Evolutionary conservation across 2,329 filamentous ascomycete genomes (phyloP).

Genomic region (Fusarium sp.): DNA sequence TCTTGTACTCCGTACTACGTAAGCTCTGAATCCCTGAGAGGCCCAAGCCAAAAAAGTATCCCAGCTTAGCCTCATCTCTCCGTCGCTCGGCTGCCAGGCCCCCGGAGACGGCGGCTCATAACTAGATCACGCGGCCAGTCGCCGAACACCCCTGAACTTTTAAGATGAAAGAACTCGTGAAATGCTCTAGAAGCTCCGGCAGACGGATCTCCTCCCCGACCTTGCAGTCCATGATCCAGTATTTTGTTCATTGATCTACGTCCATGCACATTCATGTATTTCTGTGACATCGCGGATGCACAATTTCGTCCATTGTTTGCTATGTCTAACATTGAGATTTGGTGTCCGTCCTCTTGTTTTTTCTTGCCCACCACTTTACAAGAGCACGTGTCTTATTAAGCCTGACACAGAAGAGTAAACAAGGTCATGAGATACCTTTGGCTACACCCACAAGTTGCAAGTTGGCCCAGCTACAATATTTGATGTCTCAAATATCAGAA

Average conservation of each 20-base stretch:
- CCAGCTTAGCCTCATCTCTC: slow-evolving; percentile 42
- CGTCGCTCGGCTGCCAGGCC: slow-evolving; percentile 32
- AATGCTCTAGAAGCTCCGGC: slow-evolving; percentile 41
- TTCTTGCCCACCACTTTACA: slow-evolving; percentile 27
- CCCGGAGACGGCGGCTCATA: slow-evolving; percentile 48
- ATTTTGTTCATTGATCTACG: slow-evolving; percentile 22
- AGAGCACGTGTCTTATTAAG: slow-evolving; percentile 38
- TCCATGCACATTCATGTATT: slow-evolving; percentile 9
- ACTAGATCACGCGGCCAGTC: slow-evolving; percentile 39
- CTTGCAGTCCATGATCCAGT: slow-evolving; percentile 5
- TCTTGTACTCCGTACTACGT: too few species aligned
- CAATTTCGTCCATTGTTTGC: slow-evolving; percentile 6
- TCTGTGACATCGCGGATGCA: slow-evolving; percentile 20
- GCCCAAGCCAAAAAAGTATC: slow-evolving; percentile 22
- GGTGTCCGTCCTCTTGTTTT: slow-evolving; percentile 2
- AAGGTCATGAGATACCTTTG: slow-evolving; percentile 35
- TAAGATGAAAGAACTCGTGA: slow-evolving; percentile 39
- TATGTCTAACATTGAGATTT: slow-evolving; percentile 1
- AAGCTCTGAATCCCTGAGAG: slow-evolving; percentile 23
- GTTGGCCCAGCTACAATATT: slow-evolving; percentile 29
- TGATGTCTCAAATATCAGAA: slow-evolving; percentile 24
- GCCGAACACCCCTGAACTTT: slow-evolving; percentile 36
- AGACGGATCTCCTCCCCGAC: slow-evolving; percentile 37
- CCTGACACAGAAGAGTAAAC: slow-evolving; percentile 18
- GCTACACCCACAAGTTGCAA: slow-evolving; percentile 35